phyloP scores from a whole-genome alignment of 306 rosid genomes.

The Geum urbanum region DNA sequence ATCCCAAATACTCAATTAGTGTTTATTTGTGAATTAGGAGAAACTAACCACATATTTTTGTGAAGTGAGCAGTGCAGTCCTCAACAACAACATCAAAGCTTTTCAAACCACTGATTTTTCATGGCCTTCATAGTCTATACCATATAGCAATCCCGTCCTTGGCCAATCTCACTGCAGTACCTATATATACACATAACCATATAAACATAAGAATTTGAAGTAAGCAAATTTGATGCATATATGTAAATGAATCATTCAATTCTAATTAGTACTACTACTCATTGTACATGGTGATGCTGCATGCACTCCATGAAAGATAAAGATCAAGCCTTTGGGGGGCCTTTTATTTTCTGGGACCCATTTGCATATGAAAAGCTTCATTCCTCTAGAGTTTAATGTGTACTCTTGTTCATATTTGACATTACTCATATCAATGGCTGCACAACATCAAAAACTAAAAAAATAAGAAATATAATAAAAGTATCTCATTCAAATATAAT shows the following conservation, averaged over 20 bases:
- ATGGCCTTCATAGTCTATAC: constrained; percentile 90
- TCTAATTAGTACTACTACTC: not conserved
- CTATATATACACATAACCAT: constrained; percentile 20
- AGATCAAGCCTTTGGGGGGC: constrained; percentile 67
- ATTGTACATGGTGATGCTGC: constrained; percentile 88
- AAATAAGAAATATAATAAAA: too few species aligned
- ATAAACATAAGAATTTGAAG: not conserved
- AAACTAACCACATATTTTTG: constrained; percentile 51
- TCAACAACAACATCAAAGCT: constrained; percentile 46
- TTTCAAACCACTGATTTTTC: constrained; percentile 70
- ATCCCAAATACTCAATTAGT: too few species aligned
- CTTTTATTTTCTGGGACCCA: constrained; percentile 56
- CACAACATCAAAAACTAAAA: not conserved
- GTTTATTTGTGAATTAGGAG: too few species aligned
- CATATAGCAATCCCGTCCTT: constrained; percentile 73
- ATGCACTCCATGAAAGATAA: constrained; percentile 85
- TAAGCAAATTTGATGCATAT: not conserved
- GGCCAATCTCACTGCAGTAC: constrained; percentile 63
- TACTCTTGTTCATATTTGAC: constrained; percentile 57
- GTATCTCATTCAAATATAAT: too few species aligned
- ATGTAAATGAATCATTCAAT: not conserved
- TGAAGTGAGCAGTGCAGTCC: constrained; percentile 51
- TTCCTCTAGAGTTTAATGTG: constrained; percentile 40
- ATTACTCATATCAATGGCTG: constrained; percentile 35
- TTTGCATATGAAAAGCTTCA: constrained; percentile 55